Evolutionary conservation across 345 rosid genomes (phyloP).

Genomic region (Arabidopsis suecica): DNA sequence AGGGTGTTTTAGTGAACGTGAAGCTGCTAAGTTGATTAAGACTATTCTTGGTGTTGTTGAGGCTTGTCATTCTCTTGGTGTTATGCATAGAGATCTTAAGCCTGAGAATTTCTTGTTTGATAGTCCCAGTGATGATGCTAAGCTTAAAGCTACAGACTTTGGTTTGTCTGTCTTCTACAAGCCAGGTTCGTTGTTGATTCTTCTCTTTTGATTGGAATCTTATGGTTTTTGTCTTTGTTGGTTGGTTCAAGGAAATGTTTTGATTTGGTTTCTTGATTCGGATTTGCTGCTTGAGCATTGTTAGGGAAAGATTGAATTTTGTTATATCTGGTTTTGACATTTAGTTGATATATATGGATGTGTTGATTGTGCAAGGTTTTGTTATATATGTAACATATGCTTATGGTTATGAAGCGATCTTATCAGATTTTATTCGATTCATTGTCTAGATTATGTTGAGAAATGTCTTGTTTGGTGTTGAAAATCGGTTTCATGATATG

Average conservation of each 20-base stretch:
- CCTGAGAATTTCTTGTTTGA: constrained; percentile 99
- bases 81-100: constrained; percentile 96
- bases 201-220: background rate
- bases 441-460: background rate
- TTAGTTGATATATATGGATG: background rate
- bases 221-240: constrained; percentile 7
- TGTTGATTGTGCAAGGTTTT: background rate
- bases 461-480: background rate
- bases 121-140: constrained; percentile 68
- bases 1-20: constrained; percentile 92
- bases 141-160: constrained; percentile 89
- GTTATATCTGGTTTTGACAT: background rate
- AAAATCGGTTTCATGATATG: background rate
- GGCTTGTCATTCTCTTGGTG: constrained; percentile 95
- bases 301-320: background rate
- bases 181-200: constrained; percentile 63
- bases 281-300: constrained; percentile 26
- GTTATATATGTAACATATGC: background rate
- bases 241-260: constrained; percentile 13
- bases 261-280: constrained; percentile 20
- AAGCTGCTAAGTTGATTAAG: constrained; percentile 83
- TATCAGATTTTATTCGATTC: background rate
- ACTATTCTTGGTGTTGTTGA: constrained; percentile 91
- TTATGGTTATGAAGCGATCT: background rate
- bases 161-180: constrained; percentile 92